Evolutionary conservation across 2,329 filamentous ascomycete genomes (phyloP).

Genomic region (Aspergillus sp.): DNA sequence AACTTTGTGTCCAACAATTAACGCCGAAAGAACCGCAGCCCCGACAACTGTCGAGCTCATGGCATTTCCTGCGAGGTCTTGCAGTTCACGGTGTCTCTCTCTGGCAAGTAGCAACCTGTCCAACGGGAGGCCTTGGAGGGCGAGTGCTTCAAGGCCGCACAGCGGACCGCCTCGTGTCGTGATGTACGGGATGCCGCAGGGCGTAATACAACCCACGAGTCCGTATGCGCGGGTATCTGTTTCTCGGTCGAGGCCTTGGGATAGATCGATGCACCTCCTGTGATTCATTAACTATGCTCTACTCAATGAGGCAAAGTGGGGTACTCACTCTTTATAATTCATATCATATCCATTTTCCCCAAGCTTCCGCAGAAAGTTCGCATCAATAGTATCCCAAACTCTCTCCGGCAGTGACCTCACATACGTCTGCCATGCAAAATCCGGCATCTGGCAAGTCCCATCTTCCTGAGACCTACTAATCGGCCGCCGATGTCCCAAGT

Average conservation of each 20-base stretch:
- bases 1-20: slow-evolving; percentile 41
- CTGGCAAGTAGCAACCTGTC: slow-evolving; percentile 56
- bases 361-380: slow-evolving; percentile 49
- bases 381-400: slow-evolving; percentile 61
- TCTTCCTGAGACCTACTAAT: slow-evolving; percentile 55
- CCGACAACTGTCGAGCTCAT: slow-evolving; percentile 71
- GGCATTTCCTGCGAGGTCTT: slow-evolving; percentile 70
- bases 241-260: slow-evolving; percentile 64
- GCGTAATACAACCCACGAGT: slow-evolving; percentile 61
- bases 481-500: slow-evolving; percentile 50
- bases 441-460: slow-evolving; percentile 47
- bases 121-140: slow-evolving; percentile 62
- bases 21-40: slow-evolving; percentile 51
- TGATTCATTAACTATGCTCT: slow-evolving; percentile 1
- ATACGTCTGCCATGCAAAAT: slow-evolving; percentile 50
- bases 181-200: slow-evolving; percentile 55
- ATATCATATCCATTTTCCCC: slow-evolving; percentile 48
- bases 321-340: slow-evolving; percentile 48
- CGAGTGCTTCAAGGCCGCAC: slow-evolving; percentile 56
- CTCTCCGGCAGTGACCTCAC: slow-evolving; percentile 49
- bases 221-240: slow-evolving; percentile 46
- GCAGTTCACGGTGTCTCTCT: slow-evolving; percentile 56
- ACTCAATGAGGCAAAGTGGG: neutral
- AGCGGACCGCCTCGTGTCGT: slow-evolving; percentile 56
- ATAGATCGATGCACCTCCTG: slow-evolving; percentile 52